These are phyloP conservation scores for Porcisia hertigi DNA, from an alignment of 208 protist species.

Conservation along the genomic window DNA sequence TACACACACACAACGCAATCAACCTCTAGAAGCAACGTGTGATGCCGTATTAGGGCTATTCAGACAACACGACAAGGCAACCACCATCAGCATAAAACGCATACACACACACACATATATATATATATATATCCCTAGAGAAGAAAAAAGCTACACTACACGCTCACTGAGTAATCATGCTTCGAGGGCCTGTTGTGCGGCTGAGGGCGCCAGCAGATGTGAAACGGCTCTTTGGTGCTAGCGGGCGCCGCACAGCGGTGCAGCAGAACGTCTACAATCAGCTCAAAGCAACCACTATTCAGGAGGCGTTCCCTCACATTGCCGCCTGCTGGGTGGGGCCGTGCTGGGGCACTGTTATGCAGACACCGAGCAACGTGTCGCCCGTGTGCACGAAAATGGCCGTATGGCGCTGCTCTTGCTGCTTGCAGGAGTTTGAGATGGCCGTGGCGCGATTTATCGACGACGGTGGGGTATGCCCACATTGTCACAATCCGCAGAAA, in stretches of 20 bases:
- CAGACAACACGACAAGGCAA: too few species aligned
- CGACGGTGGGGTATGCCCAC: conserved; percentile 77
- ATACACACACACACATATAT: background rate
- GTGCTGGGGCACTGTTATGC: conserved; percentile 87
- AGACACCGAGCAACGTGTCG: conserved; percentile 71
- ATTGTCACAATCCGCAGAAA: conserved; percentile 72
- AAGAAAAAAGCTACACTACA: too few species aligned
- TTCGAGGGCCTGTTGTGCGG: conserved; percentile 3
- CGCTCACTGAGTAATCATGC: background rate
- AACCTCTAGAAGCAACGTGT: too few species aligned
- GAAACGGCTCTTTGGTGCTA: conserved; percentile 64
- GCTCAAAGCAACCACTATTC: conserved; percentile 72
- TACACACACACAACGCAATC: background rate
- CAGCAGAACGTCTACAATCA: conserved; percentile 58
- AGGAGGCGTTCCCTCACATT: conserved; percentile 77
- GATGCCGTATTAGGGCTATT: too few species aligned
- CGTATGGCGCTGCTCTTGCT: conserved; percentile 84
- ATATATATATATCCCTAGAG: background rate
- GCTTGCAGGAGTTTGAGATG: conserved; percentile 85
- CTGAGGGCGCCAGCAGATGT: conserved; percentile 24
- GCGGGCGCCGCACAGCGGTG: conserved; percentile 42
- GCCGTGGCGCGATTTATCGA: conserved; percentile 67
- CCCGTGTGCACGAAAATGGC: conserved; percentile 70
- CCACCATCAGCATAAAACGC: background rate
- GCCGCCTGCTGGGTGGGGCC: conserved; percentile 88